These are phyloP conservation scores for Begonia loranthoides DNA, from an alignment of 306 rosid species.

Conservation along the genomic window DNA sequence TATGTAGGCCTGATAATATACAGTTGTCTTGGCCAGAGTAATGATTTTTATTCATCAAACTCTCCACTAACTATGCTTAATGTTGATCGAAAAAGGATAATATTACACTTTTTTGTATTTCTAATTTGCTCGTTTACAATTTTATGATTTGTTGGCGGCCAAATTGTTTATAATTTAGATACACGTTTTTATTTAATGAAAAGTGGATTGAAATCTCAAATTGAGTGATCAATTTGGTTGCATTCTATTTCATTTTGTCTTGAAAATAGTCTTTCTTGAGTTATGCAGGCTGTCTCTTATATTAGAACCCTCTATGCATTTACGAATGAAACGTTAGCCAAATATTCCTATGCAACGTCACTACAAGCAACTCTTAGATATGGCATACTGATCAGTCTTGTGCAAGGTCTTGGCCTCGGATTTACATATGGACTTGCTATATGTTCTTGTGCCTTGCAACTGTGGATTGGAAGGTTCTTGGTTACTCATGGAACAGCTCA, in stretches of 20 bases:
- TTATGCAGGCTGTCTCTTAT: conserved; percentile 88
- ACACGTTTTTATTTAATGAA: too few relatives aligned
- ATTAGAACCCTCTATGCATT: conserved; percentile 81
- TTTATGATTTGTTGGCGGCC: too few relatives aligned
- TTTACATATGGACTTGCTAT: conserved; percentile 99
- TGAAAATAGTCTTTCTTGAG: conserved; percentile 3
- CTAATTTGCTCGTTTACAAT: too few relatives aligned
- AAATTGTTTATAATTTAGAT: too few relatives aligned
- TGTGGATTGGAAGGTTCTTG: conserved; percentile 97
- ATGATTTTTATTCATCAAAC: too few relatives aligned
- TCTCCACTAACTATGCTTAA: too few relatives aligned
- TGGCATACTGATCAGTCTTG: conserved; percentile 96
- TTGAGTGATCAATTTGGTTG: too few relatives aligned
- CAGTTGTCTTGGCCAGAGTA: too few relatives aligned
- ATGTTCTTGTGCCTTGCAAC: conserved; percentile 97
- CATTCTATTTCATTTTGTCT: neutral
- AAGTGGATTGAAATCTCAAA: too few relatives aligned
- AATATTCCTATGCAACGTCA: conserved; percentile 96
- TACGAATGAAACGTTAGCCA: conserved; percentile 95
- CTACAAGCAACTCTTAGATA: conserved; percentile 97
- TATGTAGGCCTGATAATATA: too few relatives aligned
- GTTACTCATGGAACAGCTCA: conserved; percentile 46
- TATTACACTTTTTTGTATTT: too few relatives aligned
- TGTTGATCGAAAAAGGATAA: too few relatives aligned
- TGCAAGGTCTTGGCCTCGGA: conserved; percentile 99